These are phyloP conservation scores for Neurospora sp. DNA, from an alignment of 495 filamentous ascomycete genomes.

Conservation along the genomic window DNA sequence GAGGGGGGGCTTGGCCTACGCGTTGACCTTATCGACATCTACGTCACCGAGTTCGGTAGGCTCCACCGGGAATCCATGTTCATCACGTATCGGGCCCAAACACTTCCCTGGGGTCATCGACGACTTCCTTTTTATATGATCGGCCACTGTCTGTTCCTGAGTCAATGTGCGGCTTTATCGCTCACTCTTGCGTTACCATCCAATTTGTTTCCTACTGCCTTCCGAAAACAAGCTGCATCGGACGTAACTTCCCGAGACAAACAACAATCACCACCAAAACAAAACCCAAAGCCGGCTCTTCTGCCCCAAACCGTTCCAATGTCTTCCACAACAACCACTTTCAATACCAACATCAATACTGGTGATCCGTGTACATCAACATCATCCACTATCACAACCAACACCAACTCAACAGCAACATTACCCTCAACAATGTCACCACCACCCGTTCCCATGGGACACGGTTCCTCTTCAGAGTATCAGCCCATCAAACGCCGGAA, in stretches of 20 bases:
- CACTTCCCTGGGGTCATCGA: neutral
- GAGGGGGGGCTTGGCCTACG: neutral
- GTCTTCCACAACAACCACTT: neutral
- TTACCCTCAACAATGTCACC: neutral
- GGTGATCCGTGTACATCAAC: neutral
- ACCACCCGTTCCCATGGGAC: neutral
- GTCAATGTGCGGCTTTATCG: neutral
- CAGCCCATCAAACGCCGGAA: neutral
- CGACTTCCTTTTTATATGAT: neutral
- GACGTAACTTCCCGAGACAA: neutral
- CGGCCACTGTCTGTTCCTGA: neutral
- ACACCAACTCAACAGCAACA: neutral
- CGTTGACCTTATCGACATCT: neutral
- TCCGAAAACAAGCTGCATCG: neutral
- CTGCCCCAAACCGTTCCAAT: neutral
- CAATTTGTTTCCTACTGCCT: neutral
- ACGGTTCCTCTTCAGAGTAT: neutral
- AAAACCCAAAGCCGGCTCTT: neutral
- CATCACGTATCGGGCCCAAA: neutral
- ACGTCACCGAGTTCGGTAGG: neutral
- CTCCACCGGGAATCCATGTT: neutral
- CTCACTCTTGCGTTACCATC: neutral
- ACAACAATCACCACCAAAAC: neutral
- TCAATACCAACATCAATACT: neutral
- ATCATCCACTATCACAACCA: neutral